These are phyloP conservation scores for Mycena venus DNA, from an alignment of 768 basidiomycete genomes.

Conservation along the genomic window DNA sequence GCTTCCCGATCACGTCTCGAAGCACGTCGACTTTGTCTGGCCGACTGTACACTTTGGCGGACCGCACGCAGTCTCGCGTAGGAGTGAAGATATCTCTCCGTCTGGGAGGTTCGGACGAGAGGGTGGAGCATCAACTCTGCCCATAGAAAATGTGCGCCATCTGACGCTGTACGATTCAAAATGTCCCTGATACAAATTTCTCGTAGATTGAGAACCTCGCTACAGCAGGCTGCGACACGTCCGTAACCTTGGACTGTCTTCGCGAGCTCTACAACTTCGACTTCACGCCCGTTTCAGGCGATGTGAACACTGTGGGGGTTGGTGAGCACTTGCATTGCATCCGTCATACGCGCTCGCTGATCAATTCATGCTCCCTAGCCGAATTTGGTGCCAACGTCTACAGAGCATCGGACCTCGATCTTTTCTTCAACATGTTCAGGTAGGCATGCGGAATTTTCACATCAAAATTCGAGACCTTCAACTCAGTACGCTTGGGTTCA, in stretches of 20 bases:
- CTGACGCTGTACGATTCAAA: background rate
- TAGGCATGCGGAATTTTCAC: too few species aligned
- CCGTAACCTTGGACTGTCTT: constrained; percentile 20
- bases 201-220: constrained; percentile 12
- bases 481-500: too few species aligned
- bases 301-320: constrained; percentile 15
- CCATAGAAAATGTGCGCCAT: constrained; percentile 18
- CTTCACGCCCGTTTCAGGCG: constrained; percentile 22
- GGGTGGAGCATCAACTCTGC: constrained; percentile 19
- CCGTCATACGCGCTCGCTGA: background rate
- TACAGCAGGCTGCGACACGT: constrained; percentile 14
- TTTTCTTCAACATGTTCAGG: constrained; percentile 22
- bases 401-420: constrained; percentile 18
- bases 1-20: constrained; percentile 21
- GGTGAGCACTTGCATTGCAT: background rate
- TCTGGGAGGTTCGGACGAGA: constrained; percentile 16
- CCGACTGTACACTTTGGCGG: constrained; percentile 20
- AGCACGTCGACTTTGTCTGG: constrained; percentile 25
- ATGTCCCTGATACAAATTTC: background rate
- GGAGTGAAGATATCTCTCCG: background rate
- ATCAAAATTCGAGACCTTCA: too few species aligned
- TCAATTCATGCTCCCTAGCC: background rate
- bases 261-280: constrained; percentile 27
- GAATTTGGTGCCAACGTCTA: constrained; percentile 23
- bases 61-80: background rate